Evolutionary conservation across 306 rosid species (phyloP), one percentile per base, ranked within the genome.

Genomic region (Fagus sylvatica): DNA sequence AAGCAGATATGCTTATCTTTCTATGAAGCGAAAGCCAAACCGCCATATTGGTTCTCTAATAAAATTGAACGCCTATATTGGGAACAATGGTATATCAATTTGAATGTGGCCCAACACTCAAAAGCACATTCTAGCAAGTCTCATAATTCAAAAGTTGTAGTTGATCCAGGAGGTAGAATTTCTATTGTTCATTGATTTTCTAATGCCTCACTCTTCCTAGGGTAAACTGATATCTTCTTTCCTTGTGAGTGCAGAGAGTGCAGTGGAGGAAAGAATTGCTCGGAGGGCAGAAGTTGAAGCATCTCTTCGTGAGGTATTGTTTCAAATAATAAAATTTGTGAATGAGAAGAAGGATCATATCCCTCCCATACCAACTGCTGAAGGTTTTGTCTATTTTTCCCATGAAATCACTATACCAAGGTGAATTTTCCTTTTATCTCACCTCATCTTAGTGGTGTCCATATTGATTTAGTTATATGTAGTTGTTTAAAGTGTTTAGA

Each of bases 311-410:
- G 98, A 93, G 71, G 96, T 90, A 83, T 83, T 96, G 75, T 91
- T 93, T 84, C 99, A 96, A 76, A 88, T 96, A 69, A 90, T 96
- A 80, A 96, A 93, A 76, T 96, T 96, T 60, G 97, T 96, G 84
- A 91, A 96, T 46, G 99, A 96, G 89, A 96, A 96, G 83, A 96
- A 90, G 89, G 99, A 96, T 80, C 99, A 96, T 49, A 90, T 96
- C 74, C 98, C 99, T 36, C 88, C 96, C 17, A 93, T 95, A 76
- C 99, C 98, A 65, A 87, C 76, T 86, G 75, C 66, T 19, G 99
- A 93, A 82, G 88, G 90, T 66, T 93, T 90, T 36, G 80, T 91
- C 78, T 87, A 86, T 46, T 96, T 91, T 82, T 97, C 98, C 19
- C 88, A 85, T 79, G 99, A 96, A 82, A 96, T 96, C 41, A 87